Base-by-base conservation (phyloP, 2,329 filamentous ascomycete genomes). In the Ploettnerulaceae sp. region DNA sequence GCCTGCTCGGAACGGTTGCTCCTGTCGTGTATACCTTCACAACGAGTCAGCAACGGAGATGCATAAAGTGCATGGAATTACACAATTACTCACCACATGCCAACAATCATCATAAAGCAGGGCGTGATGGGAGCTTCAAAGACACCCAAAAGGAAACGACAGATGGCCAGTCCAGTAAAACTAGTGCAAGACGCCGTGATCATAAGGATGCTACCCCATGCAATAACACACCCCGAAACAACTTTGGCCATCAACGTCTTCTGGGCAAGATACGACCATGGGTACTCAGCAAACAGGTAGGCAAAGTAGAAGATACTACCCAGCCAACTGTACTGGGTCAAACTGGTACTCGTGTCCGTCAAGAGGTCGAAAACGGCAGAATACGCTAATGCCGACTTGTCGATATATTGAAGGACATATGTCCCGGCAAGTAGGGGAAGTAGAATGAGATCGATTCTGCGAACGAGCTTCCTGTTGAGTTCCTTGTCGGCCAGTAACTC, bases 131-230 rank as follows among this genome's bases (percentile, higher is more conserved):
- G 28, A 1, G 76, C 75, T 60, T 86, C 82, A 45, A 82, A 82
- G 1, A 81, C 69, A 21, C 82, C 82, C 0, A 85, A 69, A 54
- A 86, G 76, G 59, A 84, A 81, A 0, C 83, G 74, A 41, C 84
- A 73, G 0, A 75, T 77, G 26, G 84, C 72, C 0, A 79, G 75
- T 1, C 79, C 76, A 0, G 69, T 65, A 54, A 77, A 86, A 59
- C 74, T 75, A 12, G 71, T 67, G 1, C 77, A 75, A 0, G 73
- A 77, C 0, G 81, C 81, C 53, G 82, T 82, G 59, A 76, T 78
- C 45, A 72, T 68, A 2, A 85, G 66, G 1, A 77, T 70, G 0
- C 69, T 31, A 1, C 79, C 79, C 77, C 79, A 81, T 44, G 74
- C 68, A 40, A 81, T 68, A 46, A 82, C 74, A 56, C 75, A 79